Percentiles rank a stretch among this genome's conserved stretches.
Evolutionary conservation across 805 yeast species (phyloP).

Genomic region (Debaryomyces prosopidis): DNA sequence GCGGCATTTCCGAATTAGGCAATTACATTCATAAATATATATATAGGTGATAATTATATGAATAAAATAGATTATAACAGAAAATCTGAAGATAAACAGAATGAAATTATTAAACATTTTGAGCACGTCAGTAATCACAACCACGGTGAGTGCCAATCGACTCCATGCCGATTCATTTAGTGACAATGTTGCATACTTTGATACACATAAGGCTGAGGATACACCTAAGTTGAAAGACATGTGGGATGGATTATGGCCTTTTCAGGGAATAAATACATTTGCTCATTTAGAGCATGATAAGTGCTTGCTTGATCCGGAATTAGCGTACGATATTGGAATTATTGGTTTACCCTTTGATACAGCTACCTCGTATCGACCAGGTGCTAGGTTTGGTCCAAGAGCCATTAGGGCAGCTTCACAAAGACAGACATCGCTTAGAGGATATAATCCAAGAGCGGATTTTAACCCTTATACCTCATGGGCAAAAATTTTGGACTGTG

Average conservation of each 20-base stretch:
- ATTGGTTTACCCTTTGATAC: conserved; percentile 86
- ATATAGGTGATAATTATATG: no score
- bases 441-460: conserved; percentile 67
- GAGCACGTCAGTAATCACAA: neutral
- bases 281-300: conserved; percentile 67
- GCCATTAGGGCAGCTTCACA: conserved; percentile 69
- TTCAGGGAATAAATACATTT: conserved; percentile 66
- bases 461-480: conserved; percentile 51
- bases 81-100: neutral
- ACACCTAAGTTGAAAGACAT: conserved; percentile 49
- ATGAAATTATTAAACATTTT: neutral
- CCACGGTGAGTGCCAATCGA: conserved; percentile 1
- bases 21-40: no score
- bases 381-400: conserved; percentile 82
- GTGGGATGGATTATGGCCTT: conserved; percentile 80
- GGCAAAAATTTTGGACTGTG: conserved; percentile 56
- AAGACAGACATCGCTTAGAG: conserved; percentile 67
- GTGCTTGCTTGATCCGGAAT: conserved; percentile 53
- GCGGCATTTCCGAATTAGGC: no score
- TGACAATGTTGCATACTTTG: neutral
- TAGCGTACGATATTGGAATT: conserved; percentile 64
- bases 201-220: neutral
- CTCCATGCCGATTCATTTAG: conserved; percentile 6
- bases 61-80: no score
- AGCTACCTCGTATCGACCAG: conserved; percentile 75